Conservation (phyloP, 2,329 filamentous ascomycete species). For the Curvularia hawaiiensis region DNA sequence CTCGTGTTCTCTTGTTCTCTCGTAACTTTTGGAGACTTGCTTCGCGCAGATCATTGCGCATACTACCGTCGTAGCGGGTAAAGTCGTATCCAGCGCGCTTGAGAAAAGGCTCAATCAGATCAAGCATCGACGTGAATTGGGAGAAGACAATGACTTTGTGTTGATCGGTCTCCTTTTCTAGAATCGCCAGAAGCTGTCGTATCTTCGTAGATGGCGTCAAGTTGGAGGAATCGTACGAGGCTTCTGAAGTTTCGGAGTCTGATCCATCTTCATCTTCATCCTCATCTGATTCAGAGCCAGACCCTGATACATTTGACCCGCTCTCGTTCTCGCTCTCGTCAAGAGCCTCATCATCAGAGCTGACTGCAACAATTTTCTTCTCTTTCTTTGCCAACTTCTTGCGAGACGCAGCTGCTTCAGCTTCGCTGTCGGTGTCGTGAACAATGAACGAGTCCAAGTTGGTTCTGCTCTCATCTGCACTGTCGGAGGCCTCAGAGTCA, state of each 20-base stretch:
- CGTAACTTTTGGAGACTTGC: conserved; percentile 79
- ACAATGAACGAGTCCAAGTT: conserved; percentile 44
- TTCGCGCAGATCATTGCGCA: conserved; percentile 92
- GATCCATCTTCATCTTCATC: conserved; percentile 32
- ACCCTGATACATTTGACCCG: conserved; percentile 34
- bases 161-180: conserved; percentile 75
- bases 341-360: conserved; percentile 50
- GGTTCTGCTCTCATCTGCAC: conserved; percentile 55
- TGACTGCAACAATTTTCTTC: conserved; percentile 60
- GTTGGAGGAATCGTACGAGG: conserved; percentile 52
- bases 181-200: conserved; percentile 78
- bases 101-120: conserved; percentile 93
- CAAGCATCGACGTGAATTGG: conserved; percentile 97
- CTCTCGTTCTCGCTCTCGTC: conserved; percentile 50
- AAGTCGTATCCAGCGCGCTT: conserved; percentile 74
- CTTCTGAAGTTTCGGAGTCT: conserved; percentile 52
- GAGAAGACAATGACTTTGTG: conserved; percentile 99
- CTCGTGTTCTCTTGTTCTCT: conserved; percentile 73
- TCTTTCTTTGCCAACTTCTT: conserved; percentile 41
- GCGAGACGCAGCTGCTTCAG: conserved; percentile 44
- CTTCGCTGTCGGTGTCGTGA: conserved; percentile 45
- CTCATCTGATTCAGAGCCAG: conserved; percentile 39
- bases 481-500: conserved; percentile 70
- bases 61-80: conserved; percentile 91
- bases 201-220: conserved; percentile 85